Conservation (phyloP, 2,329 filamentous ascomycete species). For the Paecilomyces sp. region DNA sequence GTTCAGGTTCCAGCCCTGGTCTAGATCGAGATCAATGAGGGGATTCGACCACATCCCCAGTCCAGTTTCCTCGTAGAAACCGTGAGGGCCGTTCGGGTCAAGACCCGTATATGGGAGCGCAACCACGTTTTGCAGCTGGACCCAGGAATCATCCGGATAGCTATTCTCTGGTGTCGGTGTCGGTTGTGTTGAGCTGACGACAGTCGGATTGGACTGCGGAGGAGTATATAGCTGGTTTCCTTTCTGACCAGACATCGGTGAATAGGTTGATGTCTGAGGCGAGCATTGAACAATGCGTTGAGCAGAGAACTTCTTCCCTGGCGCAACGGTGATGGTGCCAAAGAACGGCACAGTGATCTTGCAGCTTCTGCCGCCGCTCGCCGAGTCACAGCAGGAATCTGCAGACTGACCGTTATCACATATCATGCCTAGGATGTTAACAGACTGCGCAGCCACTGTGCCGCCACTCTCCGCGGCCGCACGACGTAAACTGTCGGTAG, state of each 20-base stretch:
- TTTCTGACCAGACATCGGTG: constrained; percentile 2
- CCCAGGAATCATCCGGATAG: constrained; percentile 11
- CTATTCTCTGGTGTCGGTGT: constrained; percentile 3
- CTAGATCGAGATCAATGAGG: constrained; percentile 26
- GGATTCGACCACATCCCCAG: constrained; percentile 18
- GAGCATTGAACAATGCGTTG: constrained; percentile 6
- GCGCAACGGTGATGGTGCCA: constrained; percentile 34
- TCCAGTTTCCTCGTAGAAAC: constrained; percentile 16
- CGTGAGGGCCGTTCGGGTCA: constrained; percentile 15
- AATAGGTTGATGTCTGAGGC: constrained; percentile 3
- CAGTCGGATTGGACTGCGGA: constrained; percentile 13
- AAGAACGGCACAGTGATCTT: constrained; percentile 41
- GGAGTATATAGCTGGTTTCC: constrained; percentile 16
- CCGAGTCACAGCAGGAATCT: background rate
- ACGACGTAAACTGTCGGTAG: constrained; percentile 24
- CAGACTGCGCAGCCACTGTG: constrained; percentile 37
- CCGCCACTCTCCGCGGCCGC: constrained; percentile 29
- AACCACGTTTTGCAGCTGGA: constrained; percentile 13
- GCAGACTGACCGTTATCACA: constrained; percentile 14
- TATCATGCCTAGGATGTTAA: constrained; percentile 34
- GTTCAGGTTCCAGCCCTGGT: constrained; percentile 33
- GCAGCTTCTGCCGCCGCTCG: constrained; percentile 13
- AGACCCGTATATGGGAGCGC: constrained; percentile 12
- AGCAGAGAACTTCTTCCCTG: constrained; percentile 22
- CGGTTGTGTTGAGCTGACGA: background rate